phyloP scores from a whole-genome alignment of 371 early-diverging fungal species.

The Mucor racemosus region DNA sequence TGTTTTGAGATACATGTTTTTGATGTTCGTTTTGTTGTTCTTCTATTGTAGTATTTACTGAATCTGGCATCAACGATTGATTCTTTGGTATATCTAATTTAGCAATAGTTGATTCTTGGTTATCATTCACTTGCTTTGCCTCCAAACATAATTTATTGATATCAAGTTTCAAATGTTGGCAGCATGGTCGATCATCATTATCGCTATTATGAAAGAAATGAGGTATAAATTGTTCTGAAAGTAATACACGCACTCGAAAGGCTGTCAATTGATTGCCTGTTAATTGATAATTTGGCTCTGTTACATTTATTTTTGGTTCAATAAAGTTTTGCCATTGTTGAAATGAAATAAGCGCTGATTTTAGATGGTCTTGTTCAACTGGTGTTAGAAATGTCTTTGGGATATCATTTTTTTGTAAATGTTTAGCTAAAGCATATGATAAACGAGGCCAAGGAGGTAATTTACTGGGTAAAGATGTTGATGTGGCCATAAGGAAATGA shows the following conservation, averaged over 20 bases:
- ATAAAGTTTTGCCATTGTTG: slow-evolving; percentile 50
- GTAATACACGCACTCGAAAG: slow-evolving; percentile 69
- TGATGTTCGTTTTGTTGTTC: slow-evolving; percentile 11
- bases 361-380: slow-evolving; percentile 37
- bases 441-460: slow-evolving; percentile 34
- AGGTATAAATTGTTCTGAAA: slow-evolving; percentile 71
- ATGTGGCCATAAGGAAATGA: background rate
- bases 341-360: slow-evolving; percentile 4
- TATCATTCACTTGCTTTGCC: background rate
- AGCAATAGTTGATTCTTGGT: slow-evolving; percentile 3
- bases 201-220: slow-evolving; percentile 33
- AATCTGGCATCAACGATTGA: background rate
- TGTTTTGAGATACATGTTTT: background rate
- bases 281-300: background rate
- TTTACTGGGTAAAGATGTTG: background rate
- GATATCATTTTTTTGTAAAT: slow-evolving; percentile 21
- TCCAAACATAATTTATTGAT: slow-evolving; percentile 7
- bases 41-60: background rate
- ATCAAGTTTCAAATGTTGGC: slow-evolving; percentile 16
- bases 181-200: slow-evolving; percentile 37
- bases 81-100: slow-evolving; percentile 11
- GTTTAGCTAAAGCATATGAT: slow-evolving; percentile 31
- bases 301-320: slow-evolving; percentile 19
- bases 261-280: slow-evolving; percentile 32
- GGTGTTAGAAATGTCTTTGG: slow-evolving; percentile 22